Base-by-base conservation (phyloP, 148 eudicot species). In the Chenopodium quinoa region DNA sequence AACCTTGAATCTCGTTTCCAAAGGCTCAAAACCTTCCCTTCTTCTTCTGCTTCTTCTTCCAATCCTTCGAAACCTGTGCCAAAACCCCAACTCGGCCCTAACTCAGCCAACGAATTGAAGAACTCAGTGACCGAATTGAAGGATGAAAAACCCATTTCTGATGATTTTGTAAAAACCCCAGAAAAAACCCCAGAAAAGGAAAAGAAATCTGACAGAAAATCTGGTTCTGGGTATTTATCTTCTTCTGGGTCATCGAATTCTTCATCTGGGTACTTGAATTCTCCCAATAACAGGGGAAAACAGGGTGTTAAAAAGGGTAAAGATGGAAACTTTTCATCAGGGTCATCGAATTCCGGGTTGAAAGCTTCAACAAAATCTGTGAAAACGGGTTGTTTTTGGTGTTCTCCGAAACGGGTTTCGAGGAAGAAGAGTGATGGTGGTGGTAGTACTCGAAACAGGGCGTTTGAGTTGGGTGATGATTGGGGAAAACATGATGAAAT, bases 1-100 rank as follows among this genome's bases (percentile, higher is more conserved):
- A 87, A 92, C 83, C 92, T 95, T 69, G 98, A 93, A 81, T 83
- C 85, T 64, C 94, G 97, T 12, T 95, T 93, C 46, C 90, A 84
- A 40, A 86, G 84, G 40, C 99, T 95, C 89, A 95, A 95, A 56
- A 56, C 62, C 62, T 56, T 56, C 62, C 62, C 22, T 56, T 56
- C 62, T 56, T 54, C 60, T 16, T 56, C 62, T 56, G 12, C 56
- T 14, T 11, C 56, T 52, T 52, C 56, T 52, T 52, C 16, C 56
- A 10, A 52, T 14, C 17, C 62, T 22, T 56, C 22, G 7, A 56
- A 56, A 56, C 17, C 62, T 56, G 62, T 68, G 19, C 56, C 82
- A 13, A 87, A 75, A 71, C 72, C 82, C 79, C 83, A 77, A 78
- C 56, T 79, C 54, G 71, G 31, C 5, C 69, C 74, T 54, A 27